Base-by-base conservation (phyloP, 176 grass and related monocot genomes). In the Hyparrhenia diplandra region DNA sequence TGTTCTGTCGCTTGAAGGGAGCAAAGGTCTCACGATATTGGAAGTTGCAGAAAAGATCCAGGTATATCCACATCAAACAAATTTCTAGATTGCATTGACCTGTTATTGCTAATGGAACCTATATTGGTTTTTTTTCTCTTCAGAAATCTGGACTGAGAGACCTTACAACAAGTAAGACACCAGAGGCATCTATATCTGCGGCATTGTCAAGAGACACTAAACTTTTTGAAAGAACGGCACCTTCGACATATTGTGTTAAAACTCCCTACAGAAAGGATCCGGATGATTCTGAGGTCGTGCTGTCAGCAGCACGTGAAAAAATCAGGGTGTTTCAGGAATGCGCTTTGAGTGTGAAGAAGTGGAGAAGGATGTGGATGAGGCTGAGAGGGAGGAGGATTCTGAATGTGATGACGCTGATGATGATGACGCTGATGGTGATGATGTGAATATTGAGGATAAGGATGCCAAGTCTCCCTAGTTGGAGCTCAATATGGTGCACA, bases 41-140 rank as follows among this genome's bases (percentile, higher is more conserved):
- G 92, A 95, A 91, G 92, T 95, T 23, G 96, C 96, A 28, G 96
- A 99, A 58, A 99, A 93, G 77, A 99, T 99, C 68, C 96, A 99
- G 92, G 96, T 99, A 89, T 77, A 23, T 76, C 25, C 3, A 45
- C 29, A n/a, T 76, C 31, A 34, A 23, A 80, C 29, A 59, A 63
- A 63, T 27, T 62, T 52, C 23, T 37, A 27, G 62, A 69, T 23
- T 74, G 74, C 25, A 49, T 5, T 69, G 13, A 67, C 25, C 29
- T 59, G 43, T 64, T 74, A 24, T 72, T 51, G 87, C 71, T 32
- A 79, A 52, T 32, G 34, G 14, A 67, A 45, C 23, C 12, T 83
- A 47, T 80, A 42, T 81, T 71, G 41, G 41, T 80, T 73, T 12
- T 82, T 75, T 12, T 74, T 79, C 73, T 69, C 35, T 89, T 54